Evolutionary conservation across 2,329 filamentous ascomycete genomes (phyloP), one percentile per base, ranked within the genome.

Genomic region (Colletotrichum phormii): DNA sequence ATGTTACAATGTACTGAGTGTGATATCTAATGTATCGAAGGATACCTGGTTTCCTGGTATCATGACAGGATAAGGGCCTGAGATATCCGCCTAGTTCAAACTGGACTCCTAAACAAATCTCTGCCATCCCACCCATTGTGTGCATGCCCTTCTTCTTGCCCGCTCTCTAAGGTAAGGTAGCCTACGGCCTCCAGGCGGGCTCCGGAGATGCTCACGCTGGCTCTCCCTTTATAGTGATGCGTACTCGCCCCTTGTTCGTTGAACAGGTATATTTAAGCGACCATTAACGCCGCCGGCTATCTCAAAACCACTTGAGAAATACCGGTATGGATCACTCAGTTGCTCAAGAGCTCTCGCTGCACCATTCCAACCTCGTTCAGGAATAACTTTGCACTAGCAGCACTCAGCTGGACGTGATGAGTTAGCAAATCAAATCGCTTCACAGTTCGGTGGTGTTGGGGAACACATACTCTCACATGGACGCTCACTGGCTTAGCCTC

Each of bases 391-490:
- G 87, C 87, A 75, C 86, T 90, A 18, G 86, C 85, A 35, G 84
- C 82, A 62, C 84, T 88, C 87, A 89, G 88, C 88, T 90, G 59
- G 13, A 67, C 13, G n/a, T 22, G 22, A 5, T 5, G 13, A 12
- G 61, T 73, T 57, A 73, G 71, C 18, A 29, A 58, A 49, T 33
- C 35, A 37, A 64, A 6, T 53, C 4, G 22, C 49, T 57, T 61
- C 73, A 12, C 15, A 35, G 69, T 35, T 13, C 9, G 22, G n/a
- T 54, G 42, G 46, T 31, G 29, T 31, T 8, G 8, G 15, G 37
- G n/a, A 15, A 5, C 22, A 81, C 85, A 75, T 82, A 91, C 90
- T 86, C 89, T 91, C 75, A 92, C 86, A 72, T 91, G 89, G 71
- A 92, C 86, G 77, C 85, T 90, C 64, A 90, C 85, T 13, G 89